These are phyloP conservation scores for Thalassiosira hispida DNA, from an alignment of 352 stramenopile genomes.

Conservation along the genomic window DNA sequence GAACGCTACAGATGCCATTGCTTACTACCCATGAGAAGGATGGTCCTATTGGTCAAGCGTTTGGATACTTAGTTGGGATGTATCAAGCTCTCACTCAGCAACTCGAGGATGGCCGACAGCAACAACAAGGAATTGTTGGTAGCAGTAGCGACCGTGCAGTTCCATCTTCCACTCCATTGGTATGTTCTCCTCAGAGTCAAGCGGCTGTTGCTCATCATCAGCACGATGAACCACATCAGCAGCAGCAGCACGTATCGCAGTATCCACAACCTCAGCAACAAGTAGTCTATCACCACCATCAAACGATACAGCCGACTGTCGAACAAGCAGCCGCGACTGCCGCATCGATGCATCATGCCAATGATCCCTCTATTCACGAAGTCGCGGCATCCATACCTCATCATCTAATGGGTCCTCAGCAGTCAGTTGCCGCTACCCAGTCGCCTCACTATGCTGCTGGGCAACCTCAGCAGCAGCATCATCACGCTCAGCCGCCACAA, in stretches of 20 bases:
- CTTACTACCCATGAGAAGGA: conserved; percentile 68
- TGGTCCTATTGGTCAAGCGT: conserved; percentile 66
- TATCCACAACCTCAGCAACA: conserved; percentile 3
- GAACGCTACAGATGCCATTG: conserved; percentile 56
- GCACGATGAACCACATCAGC: neutral
- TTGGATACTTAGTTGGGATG: conserved; percentile 80
- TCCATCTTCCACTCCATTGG: too few species aligned
- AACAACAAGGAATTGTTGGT: conserved; percentile 9
- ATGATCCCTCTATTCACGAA: conserved; percentile 27
- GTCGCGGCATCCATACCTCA: conserved; percentile 32
- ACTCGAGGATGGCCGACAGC: conserved; percentile 52
- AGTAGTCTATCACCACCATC: conserved; percentile 7
- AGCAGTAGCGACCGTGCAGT: conserved; percentile 2
- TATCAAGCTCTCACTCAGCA: conserved; percentile 77
- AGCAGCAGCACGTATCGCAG: conserved; percentile 3
- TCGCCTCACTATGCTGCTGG: neutral
- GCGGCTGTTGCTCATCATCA: neutral
- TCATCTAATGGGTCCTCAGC: neutral
- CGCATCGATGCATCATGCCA: conserved; percentile 15
- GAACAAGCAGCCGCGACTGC: conserved; percentile 25
- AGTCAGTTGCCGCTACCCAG: neutral
- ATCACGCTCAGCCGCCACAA: neutral
- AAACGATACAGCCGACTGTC: conserved; percentile 10
- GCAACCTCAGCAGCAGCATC: neutral
- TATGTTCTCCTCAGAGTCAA: neutral